Base-by-base conservation (phyloP, 805 yeast species). In the Zygoascus tannicola region DNA sequence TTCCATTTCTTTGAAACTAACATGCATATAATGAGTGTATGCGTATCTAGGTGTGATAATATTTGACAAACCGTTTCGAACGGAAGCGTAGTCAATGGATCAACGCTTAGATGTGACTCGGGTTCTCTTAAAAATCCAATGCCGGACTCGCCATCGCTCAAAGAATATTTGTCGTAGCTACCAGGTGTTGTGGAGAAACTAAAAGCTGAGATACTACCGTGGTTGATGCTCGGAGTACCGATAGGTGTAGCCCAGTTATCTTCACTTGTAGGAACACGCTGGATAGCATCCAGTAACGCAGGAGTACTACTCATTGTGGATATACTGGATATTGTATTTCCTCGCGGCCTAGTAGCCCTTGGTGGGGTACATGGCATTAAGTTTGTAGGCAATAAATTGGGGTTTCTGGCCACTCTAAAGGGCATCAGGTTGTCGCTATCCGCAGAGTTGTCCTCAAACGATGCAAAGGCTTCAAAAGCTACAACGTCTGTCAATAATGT, bases 1-100 rank as follows among this genome's bases (percentile, higher is more conserved):
- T 46, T 34, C 61, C 61, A 57, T 16, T 33, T 32, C 18, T 40
- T 43, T 3, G 52, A 50, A 10, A 57, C 60, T 32, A 28, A 45
- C 3, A 48, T 23, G 38, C 59, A 53, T 14, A 15, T 38, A 8
- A 28, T 26, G 14, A 57, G 32, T 4, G 50, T 43, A 8, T 34
- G 14, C 26, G 44, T 23, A 38, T 48, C 56, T 41, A 58, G 42
- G 30, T 42, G 23, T 12, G 44, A 26, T 26, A 56, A 44, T 5
- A 57, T 48, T 8, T 43, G 40, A 14, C 32, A 32, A 19, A 45
- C 26, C 14, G 48, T 34, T 23, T 52, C 56, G 4, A 40, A 23
- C 3, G 55, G 55, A 15, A 51, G 40, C 16, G 19, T 7, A 12
- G 10, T 16, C 7, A 44, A 10, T 30, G 45, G 46, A 40, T 50